Percentiles rank a stretch among this genome's conserved stretches.
Conservation (phyloP, 176 grass and related monocot genomes). For the Raddia guianensis region DNA sequence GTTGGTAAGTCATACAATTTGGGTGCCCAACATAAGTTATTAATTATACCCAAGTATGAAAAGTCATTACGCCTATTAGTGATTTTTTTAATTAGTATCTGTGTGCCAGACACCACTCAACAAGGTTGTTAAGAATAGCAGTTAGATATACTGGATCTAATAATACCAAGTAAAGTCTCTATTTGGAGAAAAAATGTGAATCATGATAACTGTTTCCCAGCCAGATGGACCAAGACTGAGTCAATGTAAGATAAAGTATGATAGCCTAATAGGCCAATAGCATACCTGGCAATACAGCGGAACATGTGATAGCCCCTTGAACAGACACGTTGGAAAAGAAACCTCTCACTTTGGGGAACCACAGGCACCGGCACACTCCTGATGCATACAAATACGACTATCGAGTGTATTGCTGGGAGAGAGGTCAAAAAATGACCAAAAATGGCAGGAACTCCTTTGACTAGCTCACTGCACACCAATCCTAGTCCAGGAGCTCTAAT, state of each 20-base stretch:
- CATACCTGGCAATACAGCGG: constrained; percentile 93
- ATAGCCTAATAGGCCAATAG: too few species aligned
- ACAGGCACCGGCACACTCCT: constrained; percentile 89
- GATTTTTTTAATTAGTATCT: neutral
- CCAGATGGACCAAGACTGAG: constrained; percentile 27
- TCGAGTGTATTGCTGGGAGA: constrained; percentile 92
- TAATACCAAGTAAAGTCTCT: neutral
- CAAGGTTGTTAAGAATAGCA: neutral
- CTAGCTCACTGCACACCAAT: constrained; percentile 79
- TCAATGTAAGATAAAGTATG: neutral
- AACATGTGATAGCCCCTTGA: constrained; percentile 90
- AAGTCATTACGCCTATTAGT: neutral
- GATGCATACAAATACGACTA: constrained; percentile 93
- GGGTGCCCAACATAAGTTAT: neutral
- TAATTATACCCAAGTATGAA: neutral
- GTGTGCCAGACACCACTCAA: neutral
- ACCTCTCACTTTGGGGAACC: constrained; percentile 90
- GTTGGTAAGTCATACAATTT: neutral
- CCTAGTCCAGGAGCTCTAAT: constrained; percentile 93
- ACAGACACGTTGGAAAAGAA: constrained; percentile 92
- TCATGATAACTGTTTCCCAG: neutral
- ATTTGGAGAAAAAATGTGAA: neutral
- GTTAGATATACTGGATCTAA: neutral
- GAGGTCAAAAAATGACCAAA: constrained; percentile 95
- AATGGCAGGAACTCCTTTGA: constrained; percentile 92